A percentile compares a stretch with the other conserved stretches of the same genome.
Conservation (phyloP, 2,329 filamentous ascomycete genomes). For the Cladosporium halotolerans region DNA sequence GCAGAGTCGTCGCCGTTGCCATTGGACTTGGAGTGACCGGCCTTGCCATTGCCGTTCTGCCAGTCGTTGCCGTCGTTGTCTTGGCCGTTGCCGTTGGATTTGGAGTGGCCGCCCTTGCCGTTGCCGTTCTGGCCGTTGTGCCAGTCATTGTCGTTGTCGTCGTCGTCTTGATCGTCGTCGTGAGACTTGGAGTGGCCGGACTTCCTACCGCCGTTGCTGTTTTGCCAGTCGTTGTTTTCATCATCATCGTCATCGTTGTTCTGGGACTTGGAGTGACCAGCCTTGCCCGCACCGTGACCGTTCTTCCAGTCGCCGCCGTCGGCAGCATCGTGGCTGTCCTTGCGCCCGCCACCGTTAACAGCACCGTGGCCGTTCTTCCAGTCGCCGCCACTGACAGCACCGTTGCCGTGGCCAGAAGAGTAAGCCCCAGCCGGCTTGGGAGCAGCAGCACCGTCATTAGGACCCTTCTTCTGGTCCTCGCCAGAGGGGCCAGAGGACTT, state of each 20-base stretch:
- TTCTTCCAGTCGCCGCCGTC: neutral
- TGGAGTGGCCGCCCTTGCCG: neutral
- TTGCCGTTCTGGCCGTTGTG: neutral
- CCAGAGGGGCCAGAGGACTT: neutral
- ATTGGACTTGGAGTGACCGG: neutral
- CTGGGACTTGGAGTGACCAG: neutral
- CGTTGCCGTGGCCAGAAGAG: neutral
- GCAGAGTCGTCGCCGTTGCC: neutral
- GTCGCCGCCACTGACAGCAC: neutral
- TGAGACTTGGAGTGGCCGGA: neutral
- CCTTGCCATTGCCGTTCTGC: neutral
- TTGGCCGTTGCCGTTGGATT: neutral
- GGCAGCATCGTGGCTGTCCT: neutral
- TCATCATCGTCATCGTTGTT: neutral
- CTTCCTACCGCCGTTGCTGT: neutral
- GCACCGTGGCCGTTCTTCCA: neutral
- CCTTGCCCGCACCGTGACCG: neutral
- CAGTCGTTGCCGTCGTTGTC: neutral
- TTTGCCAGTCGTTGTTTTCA: neutral
- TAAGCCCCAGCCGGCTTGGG: neutral
- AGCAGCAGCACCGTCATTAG: neutral
- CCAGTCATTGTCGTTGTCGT: neutral
- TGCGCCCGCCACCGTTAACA: neutral
- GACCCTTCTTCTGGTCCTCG: neutral
- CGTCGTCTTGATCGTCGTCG: neutral